Evolutionary conservation across 2,329 filamentous ascomycete genomes (phyloP).

Genomic region (Hymenoscyphus fructigenus): DNA sequence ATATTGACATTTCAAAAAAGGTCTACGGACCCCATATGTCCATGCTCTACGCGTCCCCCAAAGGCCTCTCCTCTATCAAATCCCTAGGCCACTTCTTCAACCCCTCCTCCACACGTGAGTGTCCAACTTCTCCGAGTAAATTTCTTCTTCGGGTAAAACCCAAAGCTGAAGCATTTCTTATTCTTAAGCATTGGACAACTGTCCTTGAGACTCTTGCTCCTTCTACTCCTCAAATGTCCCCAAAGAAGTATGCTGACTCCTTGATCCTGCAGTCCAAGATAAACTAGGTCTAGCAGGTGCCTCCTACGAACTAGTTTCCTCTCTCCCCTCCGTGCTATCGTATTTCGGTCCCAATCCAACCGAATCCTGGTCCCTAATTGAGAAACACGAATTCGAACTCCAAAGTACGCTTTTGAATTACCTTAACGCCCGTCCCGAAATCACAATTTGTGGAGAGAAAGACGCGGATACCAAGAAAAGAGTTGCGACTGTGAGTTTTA

Average conservation of each 20-base stretch:
- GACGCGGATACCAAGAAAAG: constrained; percentile 48
- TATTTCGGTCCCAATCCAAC: constrained; percentile 53
- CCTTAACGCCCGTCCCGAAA: constrained; percentile 49
- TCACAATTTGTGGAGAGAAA: constrained; percentile 59
- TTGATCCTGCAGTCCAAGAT: too few relatives aligned
- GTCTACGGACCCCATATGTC: constrained; percentile 76
- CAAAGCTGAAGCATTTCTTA: too few relatives aligned
- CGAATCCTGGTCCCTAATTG: constrained; percentile 51
- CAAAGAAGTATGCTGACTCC: too few relatives aligned
- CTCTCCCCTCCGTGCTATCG: constrained; percentile 58
- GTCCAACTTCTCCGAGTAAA: too few relatives aligned
- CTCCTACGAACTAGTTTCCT: constrained; percentile 68
- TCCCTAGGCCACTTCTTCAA: constrained; percentile 71
- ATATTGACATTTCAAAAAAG: constrained; percentile 28
- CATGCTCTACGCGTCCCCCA: constrained; percentile 63
- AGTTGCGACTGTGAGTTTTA: constrained; percentile 68
- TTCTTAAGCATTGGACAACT: too few relatives aligned
- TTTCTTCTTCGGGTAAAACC: too few relatives aligned
- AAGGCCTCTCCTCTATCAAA: constrained; percentile 54
- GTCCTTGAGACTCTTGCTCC: too few relatives aligned
- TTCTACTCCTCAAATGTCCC: too few relatives aligned
- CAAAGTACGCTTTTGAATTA: constrained; percentile 60
- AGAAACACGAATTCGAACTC: constrained; percentile 58
- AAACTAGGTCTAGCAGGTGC: constrained; percentile 68
- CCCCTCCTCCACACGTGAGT: constrained; percentile 48